Evolutionary conservation across 176 grass and related monocot genomes (phyloP).

Genomic region (Guadua angustifolia): DNA sequence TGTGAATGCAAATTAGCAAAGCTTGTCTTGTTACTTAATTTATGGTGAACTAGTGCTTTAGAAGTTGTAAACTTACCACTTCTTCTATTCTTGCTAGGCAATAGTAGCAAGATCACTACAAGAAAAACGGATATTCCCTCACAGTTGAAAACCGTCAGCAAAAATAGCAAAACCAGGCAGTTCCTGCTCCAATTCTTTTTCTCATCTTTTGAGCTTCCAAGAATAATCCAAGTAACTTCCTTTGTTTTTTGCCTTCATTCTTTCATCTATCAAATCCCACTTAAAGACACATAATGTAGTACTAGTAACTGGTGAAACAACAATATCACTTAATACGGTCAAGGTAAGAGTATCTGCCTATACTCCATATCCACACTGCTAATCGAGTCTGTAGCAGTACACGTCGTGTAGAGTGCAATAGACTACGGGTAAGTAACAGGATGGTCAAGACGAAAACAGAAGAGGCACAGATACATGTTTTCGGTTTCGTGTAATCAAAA

Average conservation of each 20-base stretch:
- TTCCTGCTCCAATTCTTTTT: neutral
- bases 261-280: neutral
- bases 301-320: neutral
- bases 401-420: neutral
- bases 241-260: neutral
- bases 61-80: neutral
- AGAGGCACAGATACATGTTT: neutral
- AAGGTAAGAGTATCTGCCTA: neutral
- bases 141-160: neutral
- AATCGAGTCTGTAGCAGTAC: neutral
- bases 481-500: too few relatives aligned
- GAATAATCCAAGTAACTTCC: neutral
- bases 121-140: neutral
- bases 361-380: too few relatives aligned
- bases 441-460: neutral
- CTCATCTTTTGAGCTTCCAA: neutral
- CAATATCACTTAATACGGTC: neutral
- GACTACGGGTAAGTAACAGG: neutral
- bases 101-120: neutral
- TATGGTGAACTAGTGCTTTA: slow-evolving; percentile 18
- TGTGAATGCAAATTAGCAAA: neutral
- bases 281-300: neutral
- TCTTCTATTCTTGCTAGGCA: neutral
- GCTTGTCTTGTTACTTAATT: neutral
- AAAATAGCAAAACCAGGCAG: too few relatives aligned